Conservation (phyloP, 352 stramenopile species). For the Phytophthora uliginosa region DNA sequence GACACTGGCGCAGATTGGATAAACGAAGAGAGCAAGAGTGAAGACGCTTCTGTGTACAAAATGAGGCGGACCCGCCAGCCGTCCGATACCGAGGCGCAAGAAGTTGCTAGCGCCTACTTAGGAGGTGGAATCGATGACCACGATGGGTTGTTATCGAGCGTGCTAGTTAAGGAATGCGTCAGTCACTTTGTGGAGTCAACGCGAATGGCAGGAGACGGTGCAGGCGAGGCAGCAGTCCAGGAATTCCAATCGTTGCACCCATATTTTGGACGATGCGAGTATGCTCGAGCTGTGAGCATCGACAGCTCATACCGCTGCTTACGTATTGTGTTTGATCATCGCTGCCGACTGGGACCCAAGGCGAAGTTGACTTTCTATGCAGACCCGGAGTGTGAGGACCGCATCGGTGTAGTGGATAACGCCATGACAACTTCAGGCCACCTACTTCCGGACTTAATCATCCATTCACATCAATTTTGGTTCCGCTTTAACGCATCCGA, state of each 20-base stretch:
- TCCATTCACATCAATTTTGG: slow-evolving; percentile 86
- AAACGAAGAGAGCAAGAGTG: slow-evolving; percentile 55
- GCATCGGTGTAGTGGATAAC: slow-evolving; percentile 62
- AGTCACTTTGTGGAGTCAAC: slow-evolving; percentile 89
- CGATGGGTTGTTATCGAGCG: slow-evolving; percentile 70
- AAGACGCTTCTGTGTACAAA: slow-evolving; percentile 9
- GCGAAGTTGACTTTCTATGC: slow-evolving; percentile 79
- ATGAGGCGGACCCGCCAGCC: slow-evolving; percentile 47
- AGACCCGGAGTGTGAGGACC: slow-evolving; percentile 73
- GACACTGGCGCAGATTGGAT: background rate
- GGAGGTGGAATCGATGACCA: slow-evolving; percentile 59
- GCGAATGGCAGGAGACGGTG: slow-evolving; percentile 68
- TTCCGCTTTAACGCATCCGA: slow-evolving; percentile 81
- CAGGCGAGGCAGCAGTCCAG: slow-evolving; percentile 28
- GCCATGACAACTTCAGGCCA: slow-evolving; percentile 47
- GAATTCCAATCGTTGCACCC: slow-evolving; percentile 90
- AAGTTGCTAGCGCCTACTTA: slow-evolving; percentile 67
- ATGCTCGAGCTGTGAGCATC: slow-evolving; percentile 66
- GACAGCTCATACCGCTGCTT: slow-evolving; percentile 66
- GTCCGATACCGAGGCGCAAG: slow-evolving; percentile 71
- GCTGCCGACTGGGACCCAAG: slow-evolving; percentile 78
- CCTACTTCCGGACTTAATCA: slow-evolving; percentile 69
- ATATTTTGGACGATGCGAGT: slow-evolving; percentile 88
- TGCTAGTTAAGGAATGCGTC: slow-evolving; percentile 88
- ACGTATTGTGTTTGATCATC: slow-evolving; percentile 86